A percentile compares a stretch with the other conserved stretches of the same genome.
These are phyloP conservation scores for Apium graveolens DNA, from an alignment of 129 eudicot genomes.

Conservation along the genomic window DNA sequence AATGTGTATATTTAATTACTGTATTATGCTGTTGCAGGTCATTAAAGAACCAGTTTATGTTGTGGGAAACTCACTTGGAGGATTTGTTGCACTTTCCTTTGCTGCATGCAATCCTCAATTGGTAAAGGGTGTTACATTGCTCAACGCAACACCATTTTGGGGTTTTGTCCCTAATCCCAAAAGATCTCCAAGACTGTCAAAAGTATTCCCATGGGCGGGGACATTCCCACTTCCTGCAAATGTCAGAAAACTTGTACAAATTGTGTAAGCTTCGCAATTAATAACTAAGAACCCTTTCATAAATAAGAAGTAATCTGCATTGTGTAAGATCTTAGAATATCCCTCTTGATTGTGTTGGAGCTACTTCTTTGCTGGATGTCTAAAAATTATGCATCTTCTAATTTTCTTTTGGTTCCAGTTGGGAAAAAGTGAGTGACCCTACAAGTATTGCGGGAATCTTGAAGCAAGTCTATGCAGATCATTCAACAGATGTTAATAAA, in stretches of 20 bases:
- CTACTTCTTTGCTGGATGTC: background rate
- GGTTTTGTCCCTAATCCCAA: constrained; percentile 88
- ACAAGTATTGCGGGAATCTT: constrained; percentile 62
- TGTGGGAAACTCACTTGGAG: constrained; percentile 96
- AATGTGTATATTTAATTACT: background rate
- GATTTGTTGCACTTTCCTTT: constrained; percentile 82
- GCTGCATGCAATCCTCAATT: constrained; percentile 72
- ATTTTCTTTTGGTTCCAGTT: constrained; percentile 33
- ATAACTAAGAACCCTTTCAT: background rate
- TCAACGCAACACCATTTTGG: constrained; percentile 98
- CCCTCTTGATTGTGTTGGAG: background rate
- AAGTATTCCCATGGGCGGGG: constrained; percentile 82
- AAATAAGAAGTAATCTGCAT: background rate
- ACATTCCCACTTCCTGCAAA: constrained; percentile 79
- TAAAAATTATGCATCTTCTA: background rate
- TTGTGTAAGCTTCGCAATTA: constrained; percentile 45
- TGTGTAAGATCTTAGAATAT: background rate
- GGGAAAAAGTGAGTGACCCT: constrained; percentile 93
- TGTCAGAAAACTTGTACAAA: constrained; percentile 51
- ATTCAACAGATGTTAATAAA: constrained; percentile 74
- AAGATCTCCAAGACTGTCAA: constrained; percentile 67
- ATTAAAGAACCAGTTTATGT: constrained; percentile 90
- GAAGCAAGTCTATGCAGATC: constrained; percentile 90
- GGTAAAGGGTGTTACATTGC: constrained; percentile 88
- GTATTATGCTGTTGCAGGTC: constrained; percentile 43